Evolutionary conservation across 202 grass and related monocot genomes (phyloP).

Genomic region (Carex sylvatica): DNA sequence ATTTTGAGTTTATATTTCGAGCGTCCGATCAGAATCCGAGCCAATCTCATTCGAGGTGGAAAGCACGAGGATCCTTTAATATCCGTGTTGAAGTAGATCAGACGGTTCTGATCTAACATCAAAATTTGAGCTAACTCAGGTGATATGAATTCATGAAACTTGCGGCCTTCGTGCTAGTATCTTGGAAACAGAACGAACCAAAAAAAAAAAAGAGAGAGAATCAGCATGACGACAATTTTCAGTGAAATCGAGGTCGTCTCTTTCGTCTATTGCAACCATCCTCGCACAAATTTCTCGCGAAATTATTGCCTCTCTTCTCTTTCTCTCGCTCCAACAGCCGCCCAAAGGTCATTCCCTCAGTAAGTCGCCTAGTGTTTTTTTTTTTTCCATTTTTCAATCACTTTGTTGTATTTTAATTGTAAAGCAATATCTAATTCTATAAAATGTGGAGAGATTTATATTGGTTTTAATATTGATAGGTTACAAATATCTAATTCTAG

Average conservation of each 20-base stretch:
- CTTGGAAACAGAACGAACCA: too few species aligned
- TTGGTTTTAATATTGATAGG: background rate
- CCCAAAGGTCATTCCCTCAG: background rate
- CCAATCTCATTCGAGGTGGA: too few species aligned
- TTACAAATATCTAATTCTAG: constrained; percentile 19
- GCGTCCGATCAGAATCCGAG: too few species aligned
- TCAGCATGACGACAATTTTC: background rate
- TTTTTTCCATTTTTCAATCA: background rate
- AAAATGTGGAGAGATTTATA: background rate
- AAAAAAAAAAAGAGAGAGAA: background rate
- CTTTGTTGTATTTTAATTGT: background rate
- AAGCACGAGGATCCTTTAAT: too few species aligned
- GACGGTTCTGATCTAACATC: too few species aligned
- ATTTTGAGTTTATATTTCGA: too few species aligned
- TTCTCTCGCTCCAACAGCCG: background rate
- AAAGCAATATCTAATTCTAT: background rate
- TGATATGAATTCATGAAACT: too few species aligned
- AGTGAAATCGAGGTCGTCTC: background rate
- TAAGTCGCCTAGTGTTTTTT: background rate
- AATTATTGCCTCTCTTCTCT: background rate
- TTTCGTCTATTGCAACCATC: background rate
- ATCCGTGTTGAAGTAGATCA: too few species aligned
- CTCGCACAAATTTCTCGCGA: background rate
- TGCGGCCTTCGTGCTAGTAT: too few species aligned
- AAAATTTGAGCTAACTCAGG: too few species aligned